Conservation (phyloP, 345 rosid species). For the Chamaenerion angustifolium region DNA sequence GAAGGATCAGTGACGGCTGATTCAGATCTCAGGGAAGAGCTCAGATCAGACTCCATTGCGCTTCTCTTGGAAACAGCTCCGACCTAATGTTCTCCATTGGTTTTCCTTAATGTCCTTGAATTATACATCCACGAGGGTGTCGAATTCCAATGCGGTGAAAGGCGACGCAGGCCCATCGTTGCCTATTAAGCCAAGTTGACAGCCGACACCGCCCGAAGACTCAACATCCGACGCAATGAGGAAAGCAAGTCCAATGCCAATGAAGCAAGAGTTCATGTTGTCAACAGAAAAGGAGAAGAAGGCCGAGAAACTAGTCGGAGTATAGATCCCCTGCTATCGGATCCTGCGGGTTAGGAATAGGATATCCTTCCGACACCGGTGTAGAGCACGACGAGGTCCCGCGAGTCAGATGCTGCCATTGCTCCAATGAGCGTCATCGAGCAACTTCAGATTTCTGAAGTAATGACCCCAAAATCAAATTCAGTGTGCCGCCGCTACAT, state of each 20-base stretch:
- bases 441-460: conserved; percentile 55
- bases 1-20: no score
- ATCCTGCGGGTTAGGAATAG: conserved; percentile 58
- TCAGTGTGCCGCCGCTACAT: conserved; percentile 20
- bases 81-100: no score
- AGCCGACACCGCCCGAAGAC: conserved; percentile 58
- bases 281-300: conserved; percentile 66
- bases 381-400: conserved; percentile 68
- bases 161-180: conserved; percentile 17
- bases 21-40: no score
- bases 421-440: conserved; percentile 80
- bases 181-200: conserved; percentile 50
- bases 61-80: no score
- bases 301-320: conserved; percentile 60
- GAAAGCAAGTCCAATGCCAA: conserved; percentile 91
- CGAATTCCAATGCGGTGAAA: conserved; percentile 88
- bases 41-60: no score
- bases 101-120: no score
- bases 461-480: conserved; percentile 70
- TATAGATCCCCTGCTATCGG: conserved; percentile 36
- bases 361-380: conserved; percentile 70
- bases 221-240: conserved; percentile 59
- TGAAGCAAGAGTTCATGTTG: conserved; percentile 73
- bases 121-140: no score
- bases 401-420: conserved; percentile 66